Percentiles rank a stretch among this genome's conserved stretches.
These are phyloP conservation scores for Cladosporium sp. DNA, from an alignment of 2,329 filamentous ascomycete genomes.

Conservation along the genomic window DNA sequence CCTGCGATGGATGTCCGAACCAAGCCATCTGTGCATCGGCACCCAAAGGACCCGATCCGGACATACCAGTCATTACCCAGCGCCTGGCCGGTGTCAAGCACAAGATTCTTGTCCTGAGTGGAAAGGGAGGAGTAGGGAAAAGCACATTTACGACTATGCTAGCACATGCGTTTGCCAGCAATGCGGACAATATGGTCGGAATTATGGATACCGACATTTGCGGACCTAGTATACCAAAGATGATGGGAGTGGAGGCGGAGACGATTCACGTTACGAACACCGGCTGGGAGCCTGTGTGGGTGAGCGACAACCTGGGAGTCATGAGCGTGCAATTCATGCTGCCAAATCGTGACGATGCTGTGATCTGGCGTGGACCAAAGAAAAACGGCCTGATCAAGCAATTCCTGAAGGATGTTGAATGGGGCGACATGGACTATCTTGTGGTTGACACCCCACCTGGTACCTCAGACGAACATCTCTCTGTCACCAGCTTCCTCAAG, in stretches of 20 bases:
- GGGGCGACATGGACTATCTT: slow-evolving; percentile 90
- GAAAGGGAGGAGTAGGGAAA: slow-evolving; percentile 96
- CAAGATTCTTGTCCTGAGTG: slow-evolving; percentile 88
- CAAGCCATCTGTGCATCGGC: slow-evolving; percentile 91
- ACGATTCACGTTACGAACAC: slow-evolving; percentile 85
- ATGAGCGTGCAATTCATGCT: slow-evolving; percentile 99
- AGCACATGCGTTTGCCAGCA: slow-evolving; percentile 80
- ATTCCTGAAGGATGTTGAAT: slow-evolving; percentile 95
- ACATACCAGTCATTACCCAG: slow-evolving; percentile 81
- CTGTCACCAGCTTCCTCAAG: slow-evolving; percentile 85
- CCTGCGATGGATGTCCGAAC: slow-evolving; percentile 92
- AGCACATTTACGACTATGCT: slow-evolving; percentile 88
- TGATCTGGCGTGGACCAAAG: slow-evolving; percentile 97
- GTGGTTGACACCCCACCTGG: slow-evolving; percentile 94
- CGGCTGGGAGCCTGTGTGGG: slow-evolving; percentile 95
- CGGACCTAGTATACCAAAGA: slow-evolving; percentile 93
- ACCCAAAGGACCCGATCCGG: slow-evolving; percentile 91
- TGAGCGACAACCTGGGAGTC: slow-evolving; percentile 85
- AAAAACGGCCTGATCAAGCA: slow-evolving; percentile 99
- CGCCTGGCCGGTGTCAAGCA: slow-evolving; percentile 78
- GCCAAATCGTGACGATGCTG: slow-evolving; percentile 84
- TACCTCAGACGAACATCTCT: slow-evolving; percentile 91
- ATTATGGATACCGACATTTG: slow-evolving; percentile 99
- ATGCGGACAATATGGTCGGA: slow-evolving; percentile 74
- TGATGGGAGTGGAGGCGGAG: slow-evolving; percentile 95